Percentiles rank a stretch among this genome's conserved stretches.
These are phyloP conservation scores for Cladophialophora immunda DNA, from an alignment of 2,329 filamentous ascomycete genomes.

Conservation along the genomic window DNA sequence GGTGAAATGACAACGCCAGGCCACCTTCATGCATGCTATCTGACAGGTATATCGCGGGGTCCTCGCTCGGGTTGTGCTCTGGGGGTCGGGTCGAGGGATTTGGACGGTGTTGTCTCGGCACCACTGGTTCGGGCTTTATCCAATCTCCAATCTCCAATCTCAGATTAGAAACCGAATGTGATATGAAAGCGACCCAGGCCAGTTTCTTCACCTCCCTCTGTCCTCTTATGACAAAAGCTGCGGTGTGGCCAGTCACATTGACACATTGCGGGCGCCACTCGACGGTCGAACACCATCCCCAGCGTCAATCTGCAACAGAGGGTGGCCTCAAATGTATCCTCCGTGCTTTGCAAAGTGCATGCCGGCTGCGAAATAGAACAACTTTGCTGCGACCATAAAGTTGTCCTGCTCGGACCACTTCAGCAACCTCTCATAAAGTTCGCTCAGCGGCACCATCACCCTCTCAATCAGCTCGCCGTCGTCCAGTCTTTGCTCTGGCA, in stretches of 20 bases:
- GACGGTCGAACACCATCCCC: neutral
- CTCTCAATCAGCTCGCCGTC: conserved; percentile 70
- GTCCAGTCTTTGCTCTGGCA: conserved; percentile 67
- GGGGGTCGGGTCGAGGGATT: neutral
- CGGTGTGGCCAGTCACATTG: neutral
- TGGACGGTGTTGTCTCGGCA: neutral
- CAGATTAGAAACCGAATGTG: neutral
- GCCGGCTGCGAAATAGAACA: conserved; percentile 36
- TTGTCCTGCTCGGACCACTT: conserved; percentile 30
- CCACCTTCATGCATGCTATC: neutral
- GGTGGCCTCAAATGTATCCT: conserved; percentile 23
- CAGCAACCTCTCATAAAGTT: conserved; percentile 63
- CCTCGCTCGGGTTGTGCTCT: neutral
- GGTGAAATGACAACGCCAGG: too few species aligned
- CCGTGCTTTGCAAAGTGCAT: conserved; percentile 34
- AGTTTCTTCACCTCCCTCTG: neutral
- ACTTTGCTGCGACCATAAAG: conserved; percentile 35
- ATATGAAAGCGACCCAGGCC: neutral
- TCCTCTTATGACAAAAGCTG: neutral
- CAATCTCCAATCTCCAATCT: neutral
- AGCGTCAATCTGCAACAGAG: neutral
- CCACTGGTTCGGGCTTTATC: neutral
- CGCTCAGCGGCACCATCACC: conserved; percentile 65
- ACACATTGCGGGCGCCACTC: neutral
- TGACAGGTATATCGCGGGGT: neutral